These are phyloP conservation scores for Pseudocercospora crystallina DNA, from an alignment of 2,329 filamentous ascomycete genomes.

Conservation along the genomic window DNA sequence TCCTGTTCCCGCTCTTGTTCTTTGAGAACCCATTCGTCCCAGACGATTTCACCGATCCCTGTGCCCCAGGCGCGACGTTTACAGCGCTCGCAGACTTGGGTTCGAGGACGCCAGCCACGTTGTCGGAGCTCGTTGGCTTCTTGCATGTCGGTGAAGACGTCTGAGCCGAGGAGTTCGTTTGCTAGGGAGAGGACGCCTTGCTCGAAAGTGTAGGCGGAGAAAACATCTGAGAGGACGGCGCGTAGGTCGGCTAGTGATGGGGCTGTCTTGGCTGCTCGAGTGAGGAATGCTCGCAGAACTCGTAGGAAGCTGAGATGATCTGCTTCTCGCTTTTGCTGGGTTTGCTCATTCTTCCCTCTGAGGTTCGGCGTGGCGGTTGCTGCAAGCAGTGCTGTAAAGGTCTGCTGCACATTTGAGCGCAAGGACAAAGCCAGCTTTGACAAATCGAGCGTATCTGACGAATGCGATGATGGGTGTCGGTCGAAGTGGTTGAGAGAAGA, in stretches of 20 bases:
- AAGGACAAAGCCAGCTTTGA: constrained; percentile 66
- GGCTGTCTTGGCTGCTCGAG: constrained; percentile 74
- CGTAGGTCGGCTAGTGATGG: constrained; percentile 86
- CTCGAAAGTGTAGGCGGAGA: constrained; percentile 93
- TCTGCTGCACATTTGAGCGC: constrained; percentile 80
- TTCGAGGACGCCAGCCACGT: constrained; percentile 83
- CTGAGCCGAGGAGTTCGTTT: constrained; percentile 82
- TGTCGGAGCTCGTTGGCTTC: constrained; percentile 73
- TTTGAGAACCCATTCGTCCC: constrained; percentile 75
- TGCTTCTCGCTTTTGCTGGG: constrained; percentile 22
- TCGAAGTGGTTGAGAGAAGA: constrained; percentile 26
- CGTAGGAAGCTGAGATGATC: constrained; percentile 74
- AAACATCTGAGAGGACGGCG: constrained; percentile 81
- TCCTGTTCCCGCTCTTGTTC: constrained; percentile 45
- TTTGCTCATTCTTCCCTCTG: constrained; percentile 25
- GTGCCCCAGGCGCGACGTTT: constrained; percentile 83
- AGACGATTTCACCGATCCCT: constrained; percentile 73
- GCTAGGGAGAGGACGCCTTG: constrained; percentile 80
- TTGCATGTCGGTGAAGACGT: constrained; percentile 80
- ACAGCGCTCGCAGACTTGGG: constrained; percentile 86
- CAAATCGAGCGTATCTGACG: constrained; percentile 47
- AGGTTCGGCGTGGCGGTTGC: constrained; percentile 60
- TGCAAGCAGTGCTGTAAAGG: constrained; percentile 81
- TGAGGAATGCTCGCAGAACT: constrained; percentile 84
- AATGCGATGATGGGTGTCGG: constrained; percentile 33